A percentile compares a stretch with the other conserved stretches of the same genome.
Evolutionary conservation across 2,329 filamentous ascomycete genomes (phyloP).

Genomic region (Rhinocladiella mackenziei): DNA sequence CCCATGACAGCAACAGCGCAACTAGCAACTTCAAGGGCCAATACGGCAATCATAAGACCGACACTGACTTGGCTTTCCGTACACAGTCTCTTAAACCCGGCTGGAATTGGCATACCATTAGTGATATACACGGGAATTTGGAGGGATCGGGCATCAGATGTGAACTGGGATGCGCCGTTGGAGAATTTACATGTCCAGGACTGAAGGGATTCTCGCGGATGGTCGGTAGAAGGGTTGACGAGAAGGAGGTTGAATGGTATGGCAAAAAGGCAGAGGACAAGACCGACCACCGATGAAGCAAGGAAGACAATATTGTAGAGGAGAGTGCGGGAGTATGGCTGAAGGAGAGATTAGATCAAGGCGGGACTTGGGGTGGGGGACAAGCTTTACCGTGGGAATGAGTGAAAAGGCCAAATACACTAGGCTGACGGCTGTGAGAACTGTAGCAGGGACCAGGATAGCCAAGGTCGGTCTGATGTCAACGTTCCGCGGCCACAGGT

Average conservation of each 20-base stretch:
- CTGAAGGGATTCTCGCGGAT: slow-evolving; percentile 24
- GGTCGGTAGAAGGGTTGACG: slow-evolving; percentile 10
- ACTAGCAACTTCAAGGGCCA: slow-evolving; percentile 33
- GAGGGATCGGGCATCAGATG: slow-evolving; percentile 18
- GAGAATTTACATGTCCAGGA: slow-evolving; percentile 29
- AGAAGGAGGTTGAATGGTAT: slow-evolving; percentile 26
- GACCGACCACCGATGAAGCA: slow-evolving; percentile 8
- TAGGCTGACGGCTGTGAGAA: slow-evolving; percentile 36
- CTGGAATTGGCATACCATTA: slow-evolving; percentile 31
- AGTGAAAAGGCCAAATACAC: slow-evolving; percentile 21
- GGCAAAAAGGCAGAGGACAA: slow-evolving; percentile 20
- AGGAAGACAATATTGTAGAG: slow-evolving; percentile 24
- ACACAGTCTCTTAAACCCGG: slow-evolving; percentile 39
- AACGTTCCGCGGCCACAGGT: slow-evolving; percentile 43
- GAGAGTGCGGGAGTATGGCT: slow-evolving; percentile 25
- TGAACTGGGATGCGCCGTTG: slow-evolving; percentile 22
- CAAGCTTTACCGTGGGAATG: slow-evolving; percentile 22
- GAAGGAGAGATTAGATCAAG: neutral
- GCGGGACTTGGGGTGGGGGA: neutral
- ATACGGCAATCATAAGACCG: slow-evolving; percentile 35
- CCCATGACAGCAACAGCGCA: slow-evolving; percentile 30
- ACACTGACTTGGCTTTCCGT: slow-evolving; percentile 36
- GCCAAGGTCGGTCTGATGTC: slow-evolving; percentile 40
- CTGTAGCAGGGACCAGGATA: slow-evolving; percentile 36
- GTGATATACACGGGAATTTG: slow-evolving; percentile 20